A percentile compares a stretch with the other conserved stretches of the same genome.
Evolutionary conservation across 2,329 filamentous ascomycete genomes (phyloP).

Genomic region (Colletotrichum australisinense): DNA sequence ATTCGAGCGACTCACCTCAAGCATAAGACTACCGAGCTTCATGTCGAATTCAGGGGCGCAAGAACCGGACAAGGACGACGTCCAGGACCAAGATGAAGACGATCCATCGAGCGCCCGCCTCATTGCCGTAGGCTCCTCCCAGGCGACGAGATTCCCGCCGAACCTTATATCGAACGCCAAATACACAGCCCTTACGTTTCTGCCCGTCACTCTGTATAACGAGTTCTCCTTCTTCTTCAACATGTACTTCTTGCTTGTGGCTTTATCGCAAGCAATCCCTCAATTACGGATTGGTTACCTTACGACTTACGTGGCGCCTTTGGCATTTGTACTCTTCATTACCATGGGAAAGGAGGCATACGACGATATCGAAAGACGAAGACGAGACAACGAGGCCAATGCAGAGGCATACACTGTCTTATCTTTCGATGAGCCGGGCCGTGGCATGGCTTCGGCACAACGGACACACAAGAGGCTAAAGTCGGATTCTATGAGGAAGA

Average conservation of each 20-base stretch:
- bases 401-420: constrained; percentile 88
- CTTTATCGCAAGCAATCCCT: constrained; percentile 91
- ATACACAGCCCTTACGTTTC: constrained; percentile 94
- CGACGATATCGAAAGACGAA: constrained; percentile 88
- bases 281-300: constrained; percentile 92
- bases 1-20: constrained; percentile 59
- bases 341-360: constrained; percentile 96
- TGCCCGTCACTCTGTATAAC: constrained; percentile 95
- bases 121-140: constrained; percentile 79
- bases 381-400: constrained; percentile 93
- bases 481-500: constrained; percentile 54
- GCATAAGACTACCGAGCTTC: constrained; percentile 75
- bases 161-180: constrained; percentile 97
- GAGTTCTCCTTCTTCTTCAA: constrained; percentile 99
- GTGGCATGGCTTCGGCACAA: constrained; percentile 43
- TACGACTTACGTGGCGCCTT: constrained; percentile 90
- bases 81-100: constrained; percentile 64
- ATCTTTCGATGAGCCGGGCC: constrained; percentile 71
- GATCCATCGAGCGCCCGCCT: constrained; percentile 78
- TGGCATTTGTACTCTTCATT: constrained; percentile 91
- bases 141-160: constrained; percentile 82
- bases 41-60: constrained; percentile 57
- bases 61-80: constrained; percentile 51
- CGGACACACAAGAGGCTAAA: constrained; percentile 58
- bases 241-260: constrained; percentile 97